Base-by-base conservation (phyloP, 441 rosid species). In the Aleurites moluccanus region DNA sequence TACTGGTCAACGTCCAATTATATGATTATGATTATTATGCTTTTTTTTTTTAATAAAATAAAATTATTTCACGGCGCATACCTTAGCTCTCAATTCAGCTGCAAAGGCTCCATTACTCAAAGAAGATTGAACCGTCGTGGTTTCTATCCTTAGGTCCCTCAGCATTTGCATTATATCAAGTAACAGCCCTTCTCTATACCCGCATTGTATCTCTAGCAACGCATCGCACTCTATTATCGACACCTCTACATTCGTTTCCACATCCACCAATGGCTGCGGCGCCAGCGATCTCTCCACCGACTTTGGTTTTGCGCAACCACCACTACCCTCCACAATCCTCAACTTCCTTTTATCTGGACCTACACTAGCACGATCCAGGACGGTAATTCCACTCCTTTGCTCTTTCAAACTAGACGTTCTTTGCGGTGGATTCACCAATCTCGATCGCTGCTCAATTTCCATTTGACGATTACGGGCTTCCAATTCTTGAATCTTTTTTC, bases 61-160 rank as follows among this genome's bases (percentile, higher is more conserved):
- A 38, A 20, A 9, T 4, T 2, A 33, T n/a, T 59, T 25, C 14
- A 10, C 4, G 10, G 50, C 18, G 21, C 52, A 14, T 83, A 92
- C 93, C 89, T 91, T 94, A 0, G 99, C 99, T 71, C 98, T 90
- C 75, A 94, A 63, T 85, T 94, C 98, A 2, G 92, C 91, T 4
- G 65, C 79, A 44, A 94, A 89, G 20, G 73, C 80, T 63, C 86
- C 89, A 42, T 85, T 82, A 13, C 47, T 85, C 30, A 84, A 73
- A 0, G 88, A 69, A 6, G 97, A 92, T 69, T 91, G 94, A 30
- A 89, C 94, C 0, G 89, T 56, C 0, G 89, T 90, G n/a, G 87
- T 79, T 85, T 91, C 98, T 35, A 92, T 86, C 81, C 89, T 59
- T 13, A 86, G 80, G 10, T 89, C 94, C 63, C 93, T 85, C 8